Percentiles rank a stretch among this genome's conserved stretches.
phyloP scores from a whole-genome alignment of 2,329 filamentous ascomycete genomes.

The Sporothrix variecibatus region DNA sequence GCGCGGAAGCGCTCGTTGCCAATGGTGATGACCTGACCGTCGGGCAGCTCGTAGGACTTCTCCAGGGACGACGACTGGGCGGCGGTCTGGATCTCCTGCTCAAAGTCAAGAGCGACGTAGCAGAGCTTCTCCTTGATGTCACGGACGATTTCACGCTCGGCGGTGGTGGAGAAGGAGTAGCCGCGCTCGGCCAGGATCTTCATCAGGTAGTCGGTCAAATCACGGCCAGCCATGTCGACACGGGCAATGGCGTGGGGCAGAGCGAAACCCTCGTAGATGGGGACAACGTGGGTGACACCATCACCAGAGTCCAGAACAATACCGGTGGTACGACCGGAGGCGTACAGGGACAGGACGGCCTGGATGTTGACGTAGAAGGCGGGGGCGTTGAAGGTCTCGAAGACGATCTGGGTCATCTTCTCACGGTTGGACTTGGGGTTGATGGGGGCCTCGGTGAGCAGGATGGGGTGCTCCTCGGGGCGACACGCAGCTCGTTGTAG shows the following conservation, averaged over 20 bases:
- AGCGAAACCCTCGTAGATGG: conserved; percentile 99
- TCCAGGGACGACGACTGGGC: conserved; percentile 98
- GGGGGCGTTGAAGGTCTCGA: conserved; percentile 99
- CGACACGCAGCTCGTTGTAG: conserved; percentile 99
- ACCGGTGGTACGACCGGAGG: conserved; percentile 99
- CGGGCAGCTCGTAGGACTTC: conserved; percentile 99
- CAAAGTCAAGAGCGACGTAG: conserved; percentile 99
- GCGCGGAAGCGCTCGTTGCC: conserved; percentile 99
- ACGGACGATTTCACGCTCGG: conserved; percentile 99
- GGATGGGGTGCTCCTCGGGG: conserved; percentile 98
- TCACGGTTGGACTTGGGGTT: conserved; percentile 99
- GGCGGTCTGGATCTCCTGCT: conserved; percentile 99
- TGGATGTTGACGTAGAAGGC: conserved; percentile 99
- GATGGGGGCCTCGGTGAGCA: conserved; percentile 99
- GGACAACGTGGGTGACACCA: conserved; percentile 99
- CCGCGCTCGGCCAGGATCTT: conserved; percentile 99
- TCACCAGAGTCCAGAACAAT: conserved; percentile 99
- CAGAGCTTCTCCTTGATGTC: conserved; percentile 99
- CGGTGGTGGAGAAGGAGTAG: conserved; percentile 99
- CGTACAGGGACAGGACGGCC: conserved; percentile 98
- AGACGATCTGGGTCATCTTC: conserved; percentile 99
- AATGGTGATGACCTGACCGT: conserved; percentile 99
- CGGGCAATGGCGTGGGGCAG: conserved; percentile 99
- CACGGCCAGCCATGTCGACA: conserved; percentile 99
- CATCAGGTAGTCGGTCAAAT: conserved; percentile 99